These are phyloP conservation scores for Pugionium cornutum DNA, from an alignment of 345 rosid genomes.

Conservation along the genomic window DNA sequence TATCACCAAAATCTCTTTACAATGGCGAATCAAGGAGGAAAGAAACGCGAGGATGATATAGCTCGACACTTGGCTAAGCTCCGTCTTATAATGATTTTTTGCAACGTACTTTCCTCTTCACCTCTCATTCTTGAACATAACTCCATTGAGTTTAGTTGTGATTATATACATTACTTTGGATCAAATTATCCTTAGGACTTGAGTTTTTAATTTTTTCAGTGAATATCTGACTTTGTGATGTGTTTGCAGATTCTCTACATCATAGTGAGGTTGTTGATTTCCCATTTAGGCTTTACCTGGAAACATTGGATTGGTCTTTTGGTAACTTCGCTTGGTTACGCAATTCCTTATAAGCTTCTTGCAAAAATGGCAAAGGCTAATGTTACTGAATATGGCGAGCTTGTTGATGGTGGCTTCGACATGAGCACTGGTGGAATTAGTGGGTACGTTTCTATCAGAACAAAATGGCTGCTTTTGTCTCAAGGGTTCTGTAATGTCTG, in stretches of 20 bases:
- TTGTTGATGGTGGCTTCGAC: constrained; percentile 84
- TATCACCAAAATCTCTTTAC: too few species aligned
- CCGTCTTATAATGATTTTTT: constrained; percentile 63
- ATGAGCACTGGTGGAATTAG: constrained; percentile 91
- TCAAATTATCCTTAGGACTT: neutral
- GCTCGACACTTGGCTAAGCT: constrained; percentile 72
- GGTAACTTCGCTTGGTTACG: constrained; percentile 64
- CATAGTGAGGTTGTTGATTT: constrained; percentile 63
- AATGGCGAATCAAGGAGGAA: constrained; percentile 96
- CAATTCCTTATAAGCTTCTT: constrained; percentile 72
- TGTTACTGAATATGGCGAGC: constrained; percentile 70
- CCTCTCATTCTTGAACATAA: constrained; percentile 1
- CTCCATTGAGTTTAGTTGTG: neutral
- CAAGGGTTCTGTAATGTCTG: neutral
- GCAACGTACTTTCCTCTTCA: constrained; percentile 51
- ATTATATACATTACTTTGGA: constrained; percentile 2
- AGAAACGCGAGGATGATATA: constrained; percentile 88
- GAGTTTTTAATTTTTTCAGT: constrained; percentile 1
- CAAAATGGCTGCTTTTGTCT: neutral
- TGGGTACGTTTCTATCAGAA: constrained; percentile 50
- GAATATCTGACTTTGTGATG: too few species aligned
- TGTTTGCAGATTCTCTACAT: constrained; percentile 57
- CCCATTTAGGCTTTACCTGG: constrained; percentile 73
- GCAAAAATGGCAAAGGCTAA: constrained; percentile 73
- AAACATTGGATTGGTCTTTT: constrained; percentile 75